Percentiles rank a stretch among this genome's conserved stretches.
phyloP scores from a whole-genome alignment of 148 eudicot genomes.

The Euryodendron excelsum region DNA sequence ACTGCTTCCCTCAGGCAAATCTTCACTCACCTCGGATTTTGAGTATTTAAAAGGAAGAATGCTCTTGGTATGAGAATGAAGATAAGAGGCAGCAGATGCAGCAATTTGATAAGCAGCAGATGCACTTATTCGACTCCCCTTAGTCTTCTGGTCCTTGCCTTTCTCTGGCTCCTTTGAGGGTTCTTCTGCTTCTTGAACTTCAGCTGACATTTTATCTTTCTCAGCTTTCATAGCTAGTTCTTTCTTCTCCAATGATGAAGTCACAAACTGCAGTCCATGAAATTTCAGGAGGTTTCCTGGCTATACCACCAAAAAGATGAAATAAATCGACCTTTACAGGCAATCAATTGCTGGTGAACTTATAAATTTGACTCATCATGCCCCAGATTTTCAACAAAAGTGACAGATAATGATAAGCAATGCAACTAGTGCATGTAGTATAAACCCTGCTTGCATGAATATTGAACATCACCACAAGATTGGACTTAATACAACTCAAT shows the following conservation, averaged over 20 bases:
- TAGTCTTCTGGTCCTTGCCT: conserved; percentile 29
- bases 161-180: conserved; percentile 19
- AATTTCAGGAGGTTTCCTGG: conserved; percentile 57
- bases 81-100: conserved; percentile 89
- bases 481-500: too few relatives aligned
- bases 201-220: conserved; percentile 36
- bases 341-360: not conserved
- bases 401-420: not conserved
- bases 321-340: not conserved
- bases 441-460: not conserved
- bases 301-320: conserved; percentile 29
- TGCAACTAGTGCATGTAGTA: not conserved
- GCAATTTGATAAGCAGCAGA: conserved; percentile 76
- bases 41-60: conserved; percentile 59
- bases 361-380: not conserved
- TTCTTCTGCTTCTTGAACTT: conserved; percentile 27
- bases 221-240: conserved; percentile 52
- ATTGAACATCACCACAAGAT: too few relatives aligned
- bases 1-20: conserved; percentile 7
- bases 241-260: conserved; percentile 79
- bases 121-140: conserved; percentile 43
- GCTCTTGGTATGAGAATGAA: conserved; percentile 69
- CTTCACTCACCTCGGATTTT: conserved; percentile 24
- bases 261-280: conserved; percentile 60
- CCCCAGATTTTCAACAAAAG: not conserved